Evolutionary conservation across 129 eudicot species (phyloP).

Genomic region (Chrysanthemum seticuspe): DNA sequence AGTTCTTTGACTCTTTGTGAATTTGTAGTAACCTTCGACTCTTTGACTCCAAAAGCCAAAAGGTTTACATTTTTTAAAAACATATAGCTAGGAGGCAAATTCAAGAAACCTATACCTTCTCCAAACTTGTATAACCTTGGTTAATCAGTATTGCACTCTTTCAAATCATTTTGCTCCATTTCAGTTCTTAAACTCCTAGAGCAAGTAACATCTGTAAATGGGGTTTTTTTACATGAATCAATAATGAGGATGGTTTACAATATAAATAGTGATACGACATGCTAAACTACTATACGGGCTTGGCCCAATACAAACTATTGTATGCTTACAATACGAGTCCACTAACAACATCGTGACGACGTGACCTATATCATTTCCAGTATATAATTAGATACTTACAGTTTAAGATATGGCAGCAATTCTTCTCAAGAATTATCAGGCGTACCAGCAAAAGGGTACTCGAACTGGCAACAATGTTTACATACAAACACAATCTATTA

Average conservation of each 20-base stretch:
- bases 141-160: slow-evolving; percentile 4
- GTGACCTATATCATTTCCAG: background rate
- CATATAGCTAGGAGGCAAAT: background rate
- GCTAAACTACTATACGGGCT: too few relatives aligned
- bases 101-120: slow-evolving; percentile 12
- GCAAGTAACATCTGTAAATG: background rate
- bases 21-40: slow-evolving; percentile 9
- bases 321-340: too few relatives aligned
- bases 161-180: slow-evolving; percentile 1
- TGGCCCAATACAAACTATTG: too few relatives aligned
- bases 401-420: background rate
- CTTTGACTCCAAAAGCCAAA: slow-evolving; percentile 13
- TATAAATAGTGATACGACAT: too few relatives aligned
- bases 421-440: background rate
- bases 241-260: too few relatives aligned
- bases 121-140: background rate
- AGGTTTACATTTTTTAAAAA: background rate
- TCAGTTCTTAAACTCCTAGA: background rate
- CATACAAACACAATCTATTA: too few relatives aligned
- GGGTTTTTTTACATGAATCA: too few relatives aligned
- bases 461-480: background rate
- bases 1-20: slow-evolving; percentile 20
- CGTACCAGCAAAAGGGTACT: background rate
- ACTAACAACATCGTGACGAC: background rate
- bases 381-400: background rate